phyloP scores from a whole-genome alignment of 2,329 filamentous ascomycete species.

The Graphilbum fragrans region DNA sequence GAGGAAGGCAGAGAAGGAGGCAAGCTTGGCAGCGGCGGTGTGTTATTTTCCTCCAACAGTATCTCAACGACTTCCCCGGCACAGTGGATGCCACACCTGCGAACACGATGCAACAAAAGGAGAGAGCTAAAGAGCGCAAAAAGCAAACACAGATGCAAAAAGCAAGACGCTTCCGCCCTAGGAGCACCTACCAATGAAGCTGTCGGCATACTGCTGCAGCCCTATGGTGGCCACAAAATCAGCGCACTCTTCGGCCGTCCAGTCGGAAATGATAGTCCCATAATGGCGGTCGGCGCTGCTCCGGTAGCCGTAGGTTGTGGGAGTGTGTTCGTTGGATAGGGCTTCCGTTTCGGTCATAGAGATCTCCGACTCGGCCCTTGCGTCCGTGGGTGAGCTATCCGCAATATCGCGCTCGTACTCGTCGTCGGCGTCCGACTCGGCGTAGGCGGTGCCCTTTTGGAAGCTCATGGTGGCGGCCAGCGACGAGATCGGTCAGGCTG shows the following conservation, averaged over 20 bases:
- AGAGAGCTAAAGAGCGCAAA: neutral
- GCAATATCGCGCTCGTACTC: constrained; percentile 67
- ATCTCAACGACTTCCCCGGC: no score
- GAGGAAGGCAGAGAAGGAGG: neutral
- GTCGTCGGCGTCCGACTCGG: constrained; percentile 72
- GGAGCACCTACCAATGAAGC: constrained; percentile 74
- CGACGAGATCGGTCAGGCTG: no score
- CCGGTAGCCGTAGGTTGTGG: constrained; percentile 63
- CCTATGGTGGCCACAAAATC: constrained; percentile 77
- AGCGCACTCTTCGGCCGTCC: constrained; percentile 78
- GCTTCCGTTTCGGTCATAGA: constrained; percentile 63
- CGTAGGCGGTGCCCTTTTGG: constrained; percentile 56
- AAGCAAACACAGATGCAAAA: no score
- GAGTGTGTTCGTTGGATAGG: constrained; percentile 61
- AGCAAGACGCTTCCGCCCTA: no score
- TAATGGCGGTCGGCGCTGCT: constrained; percentile 54
- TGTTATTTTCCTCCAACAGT: no score
- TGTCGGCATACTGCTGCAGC: constrained; percentile 69
- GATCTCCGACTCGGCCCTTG: constrained; percentile 50
- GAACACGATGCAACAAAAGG: no score
- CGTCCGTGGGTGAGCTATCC: constrained; percentile 52
- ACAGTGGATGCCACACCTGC: no score
- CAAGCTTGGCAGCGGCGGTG: no score
- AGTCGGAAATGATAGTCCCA: constrained; percentile 65
- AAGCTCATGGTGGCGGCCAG: constrained; percentile 39